Conservation (phyloP, 192 early-diverging fungal genomes). For the Jimgerdemannia flammicorona region DNA sequence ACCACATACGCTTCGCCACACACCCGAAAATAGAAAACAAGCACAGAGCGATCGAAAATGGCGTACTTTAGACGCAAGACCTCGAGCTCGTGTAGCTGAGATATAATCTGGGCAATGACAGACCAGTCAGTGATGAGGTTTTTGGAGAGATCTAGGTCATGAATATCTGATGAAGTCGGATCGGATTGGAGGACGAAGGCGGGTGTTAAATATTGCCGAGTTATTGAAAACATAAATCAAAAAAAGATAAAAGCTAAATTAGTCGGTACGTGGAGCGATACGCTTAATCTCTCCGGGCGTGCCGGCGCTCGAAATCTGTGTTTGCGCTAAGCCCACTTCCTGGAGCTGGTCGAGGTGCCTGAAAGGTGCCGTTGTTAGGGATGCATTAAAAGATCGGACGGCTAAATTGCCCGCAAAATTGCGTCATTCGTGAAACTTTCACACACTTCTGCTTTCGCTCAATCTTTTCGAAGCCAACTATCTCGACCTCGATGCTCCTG, state of each 20-base stretch:
- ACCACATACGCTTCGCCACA: too few species aligned
- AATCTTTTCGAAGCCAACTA: constrained; percentile 51
- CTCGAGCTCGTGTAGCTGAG: constrained; percentile 33
- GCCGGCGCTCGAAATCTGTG: constrained; percentile 31
- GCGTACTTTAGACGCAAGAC: constrained; percentile 47
- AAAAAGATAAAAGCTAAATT: constrained; percentile 2
- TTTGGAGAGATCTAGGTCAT: constrained; percentile 51
- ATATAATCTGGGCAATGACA: constrained; percentile 39
- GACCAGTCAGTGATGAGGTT: constrained; percentile 47
- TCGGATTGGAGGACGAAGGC: not conserved
- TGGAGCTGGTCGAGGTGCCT: constrained; percentile 20
- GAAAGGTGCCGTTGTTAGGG: not conserved
- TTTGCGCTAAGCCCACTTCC: constrained; percentile 34
- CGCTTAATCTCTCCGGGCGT: constrained; percentile 31
- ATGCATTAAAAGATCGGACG: too few species aligned
- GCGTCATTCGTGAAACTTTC: not conserved
- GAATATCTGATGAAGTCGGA: constrained; percentile 38
- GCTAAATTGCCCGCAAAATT: not conserved
- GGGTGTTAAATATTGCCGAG: not conserved
- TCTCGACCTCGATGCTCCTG: constrained; percentile 43
- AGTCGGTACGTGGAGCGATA: constrained; percentile 31
- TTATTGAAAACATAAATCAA: not conserved
- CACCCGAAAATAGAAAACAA: not conserved
- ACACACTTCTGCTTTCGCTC: constrained; percentile 32
- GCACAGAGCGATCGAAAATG: not conserved